Percentiles rank a stretch among this genome's conserved stretches.
phyloP scores from a whole-genome alignment of 305 asterid genomes.

The Fraxinus nigra region DNA sequence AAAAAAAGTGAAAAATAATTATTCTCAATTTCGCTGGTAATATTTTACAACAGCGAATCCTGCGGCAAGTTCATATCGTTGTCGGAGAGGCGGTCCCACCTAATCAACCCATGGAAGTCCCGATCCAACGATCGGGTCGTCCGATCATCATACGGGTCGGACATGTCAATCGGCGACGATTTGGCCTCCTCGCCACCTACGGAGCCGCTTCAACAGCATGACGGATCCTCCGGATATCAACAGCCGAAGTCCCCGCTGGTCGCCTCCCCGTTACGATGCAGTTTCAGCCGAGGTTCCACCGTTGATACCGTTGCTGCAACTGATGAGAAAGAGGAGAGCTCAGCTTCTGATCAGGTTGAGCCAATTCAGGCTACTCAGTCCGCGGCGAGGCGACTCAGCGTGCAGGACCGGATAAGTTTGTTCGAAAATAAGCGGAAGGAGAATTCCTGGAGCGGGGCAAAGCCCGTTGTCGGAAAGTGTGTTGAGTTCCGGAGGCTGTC shows the following conservation, averaged over 20 bases:
- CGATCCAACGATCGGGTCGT: constrained; percentile 42
- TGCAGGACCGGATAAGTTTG: constrained; percentile 80
- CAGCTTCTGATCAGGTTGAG: constrained; percentile 38
- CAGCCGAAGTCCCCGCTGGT: background rate
- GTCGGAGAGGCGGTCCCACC: constrained; percentile 56
- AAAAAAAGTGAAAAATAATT: background rate
- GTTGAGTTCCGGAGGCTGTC: constrained; percentile 71
- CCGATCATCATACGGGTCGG: constrained; percentile 71
- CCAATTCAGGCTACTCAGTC: constrained; percentile 28
- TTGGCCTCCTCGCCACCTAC: constrained; percentile 39
- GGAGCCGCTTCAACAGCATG: constrained; percentile 25
- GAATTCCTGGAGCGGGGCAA: constrained; percentile 48
- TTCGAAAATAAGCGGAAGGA: constrained; percentile 92
- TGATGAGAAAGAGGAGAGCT: constrained; percentile 41
- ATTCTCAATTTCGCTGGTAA: background rate
- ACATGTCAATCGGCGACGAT: constrained; percentile 72
- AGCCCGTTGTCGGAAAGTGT: constrained; percentile 55
- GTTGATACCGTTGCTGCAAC: constrained; percentile 40
- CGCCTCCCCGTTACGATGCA: constrained; percentile 19
- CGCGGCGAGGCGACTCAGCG: constrained; percentile 71
- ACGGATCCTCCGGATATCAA: background rate
- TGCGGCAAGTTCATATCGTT: constrained; percentile 62
- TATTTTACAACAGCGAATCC: constrained; percentile 51
- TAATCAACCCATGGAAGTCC: constrained; percentile 54
- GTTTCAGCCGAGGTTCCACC: constrained; percentile 47